These are phyloP conservation scores for Neurospora intermedia DNA, from an alignment of 495 filamentous ascomycete species.

Conservation along the genomic window DNA sequence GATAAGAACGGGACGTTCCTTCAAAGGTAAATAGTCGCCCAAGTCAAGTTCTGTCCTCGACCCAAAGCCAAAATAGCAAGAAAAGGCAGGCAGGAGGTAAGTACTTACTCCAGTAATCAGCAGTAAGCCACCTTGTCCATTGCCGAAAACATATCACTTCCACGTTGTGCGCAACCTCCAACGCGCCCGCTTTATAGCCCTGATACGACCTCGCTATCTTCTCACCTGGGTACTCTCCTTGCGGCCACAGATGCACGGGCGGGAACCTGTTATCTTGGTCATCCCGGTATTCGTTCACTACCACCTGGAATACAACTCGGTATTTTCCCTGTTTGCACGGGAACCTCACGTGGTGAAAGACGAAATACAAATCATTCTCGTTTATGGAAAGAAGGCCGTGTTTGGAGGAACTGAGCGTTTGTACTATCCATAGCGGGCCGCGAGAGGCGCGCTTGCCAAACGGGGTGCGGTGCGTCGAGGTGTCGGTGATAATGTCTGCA, in stretches of 20 bases:
- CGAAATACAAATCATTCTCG: not conserved
- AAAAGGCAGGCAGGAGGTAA: not conserved
- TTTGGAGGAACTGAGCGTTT: not conserved
- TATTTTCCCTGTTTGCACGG: not conserved
- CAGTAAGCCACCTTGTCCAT: not conserved
- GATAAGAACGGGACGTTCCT: not conserved
- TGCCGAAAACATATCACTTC: not conserved
- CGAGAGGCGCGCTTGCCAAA: not conserved
- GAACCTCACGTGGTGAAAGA: not conserved
- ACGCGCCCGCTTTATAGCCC: not conserved
- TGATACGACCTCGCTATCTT: not conserved
- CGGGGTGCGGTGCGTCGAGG: not conserved
- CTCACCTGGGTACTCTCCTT: not conserved
- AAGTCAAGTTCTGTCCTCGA: not conserved
- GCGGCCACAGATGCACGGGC: not conserved
- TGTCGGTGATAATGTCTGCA: not conserved
- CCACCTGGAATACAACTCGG: not conserved
- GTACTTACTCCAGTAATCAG: not conserved
- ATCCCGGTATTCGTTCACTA: not conserved
- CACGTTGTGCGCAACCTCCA: not conserved
- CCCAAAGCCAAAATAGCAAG: not conserved
- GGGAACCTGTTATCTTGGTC: not conserved
- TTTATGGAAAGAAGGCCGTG: not conserved
- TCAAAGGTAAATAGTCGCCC: not conserved
- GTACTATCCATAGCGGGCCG: not conserved